A percentile compares a stretch with the other conserved stretches of the same genome.
Evolutionary conservation across 129 eudicot species (phyloP).

Genomic region (Solidago caesia): DNA sequence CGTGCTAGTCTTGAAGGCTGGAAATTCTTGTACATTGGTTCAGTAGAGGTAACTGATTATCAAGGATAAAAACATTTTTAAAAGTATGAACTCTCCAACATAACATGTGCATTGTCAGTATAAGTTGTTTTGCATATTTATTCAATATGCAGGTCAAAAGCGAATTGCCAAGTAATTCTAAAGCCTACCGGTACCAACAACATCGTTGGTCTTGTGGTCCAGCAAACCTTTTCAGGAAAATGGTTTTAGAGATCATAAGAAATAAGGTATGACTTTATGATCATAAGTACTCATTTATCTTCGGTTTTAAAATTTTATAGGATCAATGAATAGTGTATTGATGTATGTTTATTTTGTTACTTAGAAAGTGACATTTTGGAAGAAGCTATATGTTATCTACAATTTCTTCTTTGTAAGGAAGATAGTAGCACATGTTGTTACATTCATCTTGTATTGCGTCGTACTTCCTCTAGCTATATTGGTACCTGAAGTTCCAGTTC

Average conservation of each 20-base stretch:
- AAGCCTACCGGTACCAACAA: slow-evolving; percentile 49
- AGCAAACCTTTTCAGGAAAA: slow-evolving; percentile 42
- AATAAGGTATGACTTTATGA: slow-evolving; percentile 23
- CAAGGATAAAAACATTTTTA: no score
- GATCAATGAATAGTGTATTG: neutral
- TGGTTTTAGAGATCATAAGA: slow-evolving; percentile 39
- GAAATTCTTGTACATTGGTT: slow-evolving; percentile 46
- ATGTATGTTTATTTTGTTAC: neutral
- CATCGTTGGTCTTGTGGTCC: slow-evolving; percentile 65
- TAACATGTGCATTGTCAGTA: neutral
- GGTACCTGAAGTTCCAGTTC: slow-evolving; percentile 33
- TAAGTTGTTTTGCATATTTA: neutral
- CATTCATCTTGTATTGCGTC: slow-evolving; percentile 37
- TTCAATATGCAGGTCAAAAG: slow-evolving; percentile 33
- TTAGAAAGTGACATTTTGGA: slow-evolving; percentile 31
- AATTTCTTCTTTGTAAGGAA: slow-evolving; percentile 39
- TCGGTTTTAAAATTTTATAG: neutral
- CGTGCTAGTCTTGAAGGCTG: slow-evolving; percentile 42
- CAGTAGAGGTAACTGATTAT: slow-evolving; percentile 25
- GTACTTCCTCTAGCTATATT: slow-evolving; percentile 34
- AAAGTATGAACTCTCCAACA: no score
- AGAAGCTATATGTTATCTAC: slow-evolving; percentile 32
- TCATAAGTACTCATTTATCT: neutral
- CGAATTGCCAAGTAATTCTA: slow-evolving; percentile 44
- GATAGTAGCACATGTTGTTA: slow-evolving; percentile 40